These are phyloP conservation scores for Calocybe indica DNA, from an alignment of 768 basidiomycete species.

Conservation along the genomic window DNA sequence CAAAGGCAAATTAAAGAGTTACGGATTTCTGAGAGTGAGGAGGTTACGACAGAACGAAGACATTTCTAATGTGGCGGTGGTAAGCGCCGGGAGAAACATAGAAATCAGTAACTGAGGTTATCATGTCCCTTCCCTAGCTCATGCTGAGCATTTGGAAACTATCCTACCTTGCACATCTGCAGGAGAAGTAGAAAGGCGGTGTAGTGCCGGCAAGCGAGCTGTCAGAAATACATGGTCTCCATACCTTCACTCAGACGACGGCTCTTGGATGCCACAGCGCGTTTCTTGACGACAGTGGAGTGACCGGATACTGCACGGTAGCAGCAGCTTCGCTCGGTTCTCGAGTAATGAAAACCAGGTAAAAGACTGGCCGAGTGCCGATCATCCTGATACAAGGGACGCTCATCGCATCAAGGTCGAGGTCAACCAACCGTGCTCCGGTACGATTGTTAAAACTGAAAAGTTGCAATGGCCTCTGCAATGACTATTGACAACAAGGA, in stretches of 20 bases:
- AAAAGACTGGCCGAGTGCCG: conserved; percentile 27
- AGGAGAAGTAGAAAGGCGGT: conserved; percentile 25
- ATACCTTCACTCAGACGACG: conserved; percentile 18
- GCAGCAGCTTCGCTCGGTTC: conserved; percentile 22
- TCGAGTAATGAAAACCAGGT: conserved; percentile 25
- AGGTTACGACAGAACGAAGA: no score
- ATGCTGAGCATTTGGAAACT: no score
- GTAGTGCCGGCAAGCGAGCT: conserved; percentile 20
- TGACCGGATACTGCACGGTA: conserved; percentile 13
- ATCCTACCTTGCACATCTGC: no score
- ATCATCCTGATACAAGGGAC: conserved; percentile 28
- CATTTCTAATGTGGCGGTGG: no score
- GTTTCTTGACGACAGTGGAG: conserved; percentile 20
- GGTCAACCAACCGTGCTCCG: conserved; percentile 11
- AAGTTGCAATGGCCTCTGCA: conserved; percentile 24
- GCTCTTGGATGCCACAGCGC: conserved; percentile 10
- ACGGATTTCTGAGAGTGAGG: no score
- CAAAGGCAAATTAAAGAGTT: no score
- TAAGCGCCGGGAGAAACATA: no score
- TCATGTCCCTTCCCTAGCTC: no score
- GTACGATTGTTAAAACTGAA: conserved; percentile 22
- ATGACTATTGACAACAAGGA: conserved; percentile 15
- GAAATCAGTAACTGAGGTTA: no score
- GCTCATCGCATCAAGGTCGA: conserved; percentile 17
- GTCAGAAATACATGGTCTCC: conserved; percentile 20